A percentile compares a stretch with the other conserved stretches of the same genome.
phyloP scores from a whole-genome alignment of 2,329 filamentous ascomycete genomes.

The Plectosphaerella cucumerina region DNA sequence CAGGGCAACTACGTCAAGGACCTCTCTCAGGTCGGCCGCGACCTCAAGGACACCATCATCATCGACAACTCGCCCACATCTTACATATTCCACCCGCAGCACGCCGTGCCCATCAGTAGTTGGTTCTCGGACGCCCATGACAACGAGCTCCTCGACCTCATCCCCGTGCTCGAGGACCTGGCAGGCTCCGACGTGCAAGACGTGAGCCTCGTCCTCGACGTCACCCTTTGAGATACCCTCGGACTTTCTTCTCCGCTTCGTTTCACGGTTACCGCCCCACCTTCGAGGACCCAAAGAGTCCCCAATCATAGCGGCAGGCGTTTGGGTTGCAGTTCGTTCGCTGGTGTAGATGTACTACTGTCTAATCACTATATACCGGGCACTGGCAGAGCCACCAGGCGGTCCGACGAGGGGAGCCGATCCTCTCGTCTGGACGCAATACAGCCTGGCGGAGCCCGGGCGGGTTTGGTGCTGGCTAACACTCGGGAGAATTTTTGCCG shows the following conservation, averaged over 20 bases:
- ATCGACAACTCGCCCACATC: slow-evolving; percentile 99
- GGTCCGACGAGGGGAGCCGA: slow-evolving; percentile 4
- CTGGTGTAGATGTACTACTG: slow-evolving; percentile 46
- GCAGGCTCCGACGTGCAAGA: slow-evolving; percentile 85
- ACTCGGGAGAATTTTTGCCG: too few species aligned
- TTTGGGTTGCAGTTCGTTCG: slow-evolving; percentile 42
- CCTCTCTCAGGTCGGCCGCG: slow-evolving; percentile 91
- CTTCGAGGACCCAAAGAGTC: slow-evolving; percentile 16
- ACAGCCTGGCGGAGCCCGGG: too few species aligned
- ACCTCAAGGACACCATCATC: slow-evolving; percentile 96
- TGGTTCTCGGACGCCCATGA: slow-evolving; percentile 99
- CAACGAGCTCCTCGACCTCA: slow-evolving; percentile 95
- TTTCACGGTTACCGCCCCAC: slow-evolving; percentile 11
- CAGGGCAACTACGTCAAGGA: slow-evolving; percentile 99
- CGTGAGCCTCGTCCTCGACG: slow-evolving; percentile 95
- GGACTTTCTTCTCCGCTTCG: slow-evolving; percentile 24
- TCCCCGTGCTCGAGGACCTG: slow-evolving; percentile 96
- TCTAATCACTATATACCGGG: slow-evolving; percentile 45
- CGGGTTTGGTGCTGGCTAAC: too few species aligned
- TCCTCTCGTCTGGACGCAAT: too few species aligned
- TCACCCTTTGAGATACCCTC: slow-evolving; percentile 58
- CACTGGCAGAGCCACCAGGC: slow-evolving; percentile 7
- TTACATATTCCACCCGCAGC: slow-evolving; percentile 99
- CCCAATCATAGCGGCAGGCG: slow-evolving; percentile 51
- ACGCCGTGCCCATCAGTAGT: slow-evolving; percentile 98